Evolutionary conservation across 768 basidiomycete genomes (phyloP).

Genomic region (Suillus clintonianus): DNA sequence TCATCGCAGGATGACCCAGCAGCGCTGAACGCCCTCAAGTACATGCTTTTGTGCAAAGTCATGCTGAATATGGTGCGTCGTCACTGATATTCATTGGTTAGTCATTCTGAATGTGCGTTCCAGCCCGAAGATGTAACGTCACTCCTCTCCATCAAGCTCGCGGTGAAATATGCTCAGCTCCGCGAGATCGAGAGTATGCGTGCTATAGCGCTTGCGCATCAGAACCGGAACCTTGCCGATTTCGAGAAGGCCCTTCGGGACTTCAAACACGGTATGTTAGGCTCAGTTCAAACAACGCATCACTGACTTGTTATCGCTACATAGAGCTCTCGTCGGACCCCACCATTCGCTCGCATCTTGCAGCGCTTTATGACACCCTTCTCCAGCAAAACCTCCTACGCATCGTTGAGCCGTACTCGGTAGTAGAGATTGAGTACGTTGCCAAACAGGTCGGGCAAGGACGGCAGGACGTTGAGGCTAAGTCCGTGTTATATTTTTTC

Average conservation of each 20-base stretch:
- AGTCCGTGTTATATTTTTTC: conserved; percentile 50
- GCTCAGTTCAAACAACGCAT: neutral
- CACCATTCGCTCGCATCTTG: conserved; percentile 92
- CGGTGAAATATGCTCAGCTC: conserved; percentile 82
- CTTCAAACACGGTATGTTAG: conserved; percentile 70
- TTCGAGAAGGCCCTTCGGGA: conserved; percentile 88
- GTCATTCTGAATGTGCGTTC: neutral
- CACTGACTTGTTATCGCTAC: neutral
- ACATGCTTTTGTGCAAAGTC: conserved; percentile 97
- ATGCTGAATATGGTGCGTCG: conserved; percentile 88
- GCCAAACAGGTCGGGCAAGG: conserved; percentile 87
- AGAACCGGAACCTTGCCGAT: conserved; percentile 83
- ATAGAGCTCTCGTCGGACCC: conserved; percentile 93
- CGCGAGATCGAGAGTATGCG: conserved; percentile 96
- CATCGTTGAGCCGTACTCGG: conserved; percentile 94
- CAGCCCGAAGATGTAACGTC: conserved; percentile 94
- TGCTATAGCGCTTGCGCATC: conserved; percentile 91
- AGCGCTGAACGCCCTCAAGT: conserved; percentile 88
- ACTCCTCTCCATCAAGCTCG: conserved; percentile 84
- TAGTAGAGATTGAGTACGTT: conserved; percentile 89
- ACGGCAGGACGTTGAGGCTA: conserved; percentile 85
- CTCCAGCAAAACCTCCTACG: conserved; percentile 94
- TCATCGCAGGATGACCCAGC: conserved; percentile 71
- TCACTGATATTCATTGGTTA: neutral
- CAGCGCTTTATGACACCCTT: conserved; percentile 92